A percentile compares a stretch with the other conserved stretches of the same genome.
phyloP scores from a whole-genome alignment of 768 basidiomycete genomes.

The Trametes elegans region DNA sequence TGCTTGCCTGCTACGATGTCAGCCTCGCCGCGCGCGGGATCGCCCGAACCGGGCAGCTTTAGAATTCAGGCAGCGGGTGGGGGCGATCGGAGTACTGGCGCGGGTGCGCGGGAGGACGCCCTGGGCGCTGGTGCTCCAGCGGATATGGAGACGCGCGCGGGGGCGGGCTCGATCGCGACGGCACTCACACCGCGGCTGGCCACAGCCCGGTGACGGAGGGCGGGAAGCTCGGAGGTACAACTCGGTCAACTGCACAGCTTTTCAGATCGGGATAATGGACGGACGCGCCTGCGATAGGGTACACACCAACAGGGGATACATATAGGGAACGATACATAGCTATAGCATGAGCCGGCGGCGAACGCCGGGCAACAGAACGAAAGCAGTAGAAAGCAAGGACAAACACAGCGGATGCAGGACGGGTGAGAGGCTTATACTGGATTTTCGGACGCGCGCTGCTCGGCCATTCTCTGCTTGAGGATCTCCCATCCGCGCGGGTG shows the following conservation, averaged over 20 bases:
- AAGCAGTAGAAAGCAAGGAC: not conserved
- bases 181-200: not conserved
- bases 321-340: not conserved
- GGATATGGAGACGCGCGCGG: no score
- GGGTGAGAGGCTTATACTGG: not conserved
- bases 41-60: no score
- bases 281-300: not conserved
- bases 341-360: not conserved
- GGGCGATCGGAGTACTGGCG: no score
- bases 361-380: not conserved
- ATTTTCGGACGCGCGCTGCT: not conserved
- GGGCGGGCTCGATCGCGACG: conserved; percentile 1
- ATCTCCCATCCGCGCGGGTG: conserved; percentile 51
- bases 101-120: no score
- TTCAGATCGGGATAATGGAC: no score
- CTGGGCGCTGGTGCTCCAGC: no score
- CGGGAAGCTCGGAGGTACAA: no score
- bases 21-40: no score
- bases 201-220: no score
- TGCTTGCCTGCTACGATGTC: no score
- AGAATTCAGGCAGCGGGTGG: no score
- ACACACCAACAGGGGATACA: not conserved
- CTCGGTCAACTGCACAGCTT: no score
- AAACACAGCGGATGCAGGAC: not conserved
- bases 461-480: conserved; percentile 11